A percentile compares a stretch with the other conserved stretches of the same genome.
Conservation (phyloP, 345 rosid genomes). For the Lepidium sativum region DNA sequence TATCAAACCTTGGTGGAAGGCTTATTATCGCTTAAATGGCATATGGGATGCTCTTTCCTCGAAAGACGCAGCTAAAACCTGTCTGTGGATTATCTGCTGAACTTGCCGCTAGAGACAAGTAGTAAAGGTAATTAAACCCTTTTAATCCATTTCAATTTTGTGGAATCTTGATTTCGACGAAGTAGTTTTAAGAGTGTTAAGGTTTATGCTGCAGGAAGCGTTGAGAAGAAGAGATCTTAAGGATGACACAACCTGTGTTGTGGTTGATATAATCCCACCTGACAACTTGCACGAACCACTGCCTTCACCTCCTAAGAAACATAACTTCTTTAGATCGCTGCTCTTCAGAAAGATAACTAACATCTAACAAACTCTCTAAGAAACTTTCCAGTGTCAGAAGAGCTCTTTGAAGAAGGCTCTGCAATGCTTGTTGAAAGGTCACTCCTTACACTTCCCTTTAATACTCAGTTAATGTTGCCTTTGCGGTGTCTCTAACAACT, state of each 20-base stretch:
- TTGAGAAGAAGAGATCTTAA: slow-evolving; percentile 69
- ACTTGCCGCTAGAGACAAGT: slow-evolving; percentile 87
- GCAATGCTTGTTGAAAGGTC: slow-evolving; percentile 97
- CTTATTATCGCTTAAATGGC: slow-evolving; percentile 88
- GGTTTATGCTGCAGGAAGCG: slow-evolving; percentile 72
- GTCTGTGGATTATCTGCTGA: slow-evolving; percentile 80
- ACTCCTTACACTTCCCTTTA: slow-evolving; percentile 1
- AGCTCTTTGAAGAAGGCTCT: slow-evolving; percentile 91
- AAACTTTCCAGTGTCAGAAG: slow-evolving; percentile 70
- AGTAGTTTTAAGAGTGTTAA: neutral
- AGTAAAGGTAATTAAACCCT: slow-evolving; percentile 54
- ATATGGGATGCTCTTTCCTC: slow-evolving; percentile 89
- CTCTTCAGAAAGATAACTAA: slow-evolving; percentile 51
- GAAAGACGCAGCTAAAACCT: slow-evolving; percentile 58
- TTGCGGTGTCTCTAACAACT: neutral
- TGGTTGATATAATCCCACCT: slow-evolving; percentile 82
- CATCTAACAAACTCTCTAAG: slow-evolving; percentile 47
- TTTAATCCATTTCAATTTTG: neutral
- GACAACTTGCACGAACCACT: slow-evolving; percentile 36
- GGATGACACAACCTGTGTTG: slow-evolving; percentile 89
- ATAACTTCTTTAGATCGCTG: slow-evolving; percentile 45
- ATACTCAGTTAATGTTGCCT: neutral
- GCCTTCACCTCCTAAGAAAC: slow-evolving; percentile 42
- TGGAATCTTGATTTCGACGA: neutral
- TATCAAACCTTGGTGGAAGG: slow-evolving; percentile 78